phyloP scores from a whole-genome alignment of 768 basidiomycete genomes.

The Boletus vermiculosoides region DNA sequence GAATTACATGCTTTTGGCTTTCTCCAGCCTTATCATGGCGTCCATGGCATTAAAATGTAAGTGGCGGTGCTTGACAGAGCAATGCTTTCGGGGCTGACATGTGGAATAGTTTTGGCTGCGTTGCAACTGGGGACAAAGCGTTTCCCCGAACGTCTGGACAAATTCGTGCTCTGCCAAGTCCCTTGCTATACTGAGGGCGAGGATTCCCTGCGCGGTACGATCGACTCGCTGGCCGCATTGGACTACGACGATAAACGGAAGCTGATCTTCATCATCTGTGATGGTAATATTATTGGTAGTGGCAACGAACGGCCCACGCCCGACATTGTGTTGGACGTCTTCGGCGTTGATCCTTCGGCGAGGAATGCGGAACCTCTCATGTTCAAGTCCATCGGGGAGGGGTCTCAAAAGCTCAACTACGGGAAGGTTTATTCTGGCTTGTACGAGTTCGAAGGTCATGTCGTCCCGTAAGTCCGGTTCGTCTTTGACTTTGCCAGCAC shows the following conservation, averaged over 20 bases:
- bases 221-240: constrained; percentile 62
- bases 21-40: constrained; percentile 53
- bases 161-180: constrained; percentile 67
- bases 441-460: constrained; percentile 70
- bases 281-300: constrained; percentile 69
- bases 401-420: constrained; percentile 65
- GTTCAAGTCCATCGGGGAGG: constrained; percentile 69
- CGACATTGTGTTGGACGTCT: constrained; percentile 62
- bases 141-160: constrained; percentile 63
- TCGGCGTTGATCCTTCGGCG: constrained; percentile 63
- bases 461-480: constrained; percentile 51
- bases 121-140: constrained; percentile 60
- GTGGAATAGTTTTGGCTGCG: constrained; percentile 55
- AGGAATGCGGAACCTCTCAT: constrained; percentile 62
- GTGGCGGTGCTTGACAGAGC: constrained; percentile 23
- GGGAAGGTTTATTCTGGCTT: constrained; percentile 69
- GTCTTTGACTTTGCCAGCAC: neutral
- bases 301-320: constrained; percentile 69
- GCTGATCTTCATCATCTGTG: constrained; percentile 63
- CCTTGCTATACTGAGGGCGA: constrained; percentile 75
- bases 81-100: constrained; percentile 9
- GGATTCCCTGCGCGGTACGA: constrained; percentile 64
- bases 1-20: constrained; percentile 55
- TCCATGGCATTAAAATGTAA: constrained; percentile 61
- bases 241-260: constrained; percentile 74